Base-by-base conservation (phyloP, 2,329 filamentous ascomycete genomes). In the Colletotrichum orbiculare region DNA sequence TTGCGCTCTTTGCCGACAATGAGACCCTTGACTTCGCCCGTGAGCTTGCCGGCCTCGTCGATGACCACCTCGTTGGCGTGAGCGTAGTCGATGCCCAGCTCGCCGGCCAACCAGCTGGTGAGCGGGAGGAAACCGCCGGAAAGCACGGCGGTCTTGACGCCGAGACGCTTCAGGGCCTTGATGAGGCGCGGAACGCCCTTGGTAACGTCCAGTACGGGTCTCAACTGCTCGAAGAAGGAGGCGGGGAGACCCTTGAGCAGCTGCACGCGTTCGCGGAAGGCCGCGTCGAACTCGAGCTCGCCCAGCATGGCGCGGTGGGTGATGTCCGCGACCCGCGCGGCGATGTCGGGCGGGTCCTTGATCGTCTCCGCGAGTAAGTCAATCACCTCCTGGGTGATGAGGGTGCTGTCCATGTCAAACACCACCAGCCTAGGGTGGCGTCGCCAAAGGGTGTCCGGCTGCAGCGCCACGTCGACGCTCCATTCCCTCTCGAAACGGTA, bases 331-430 rank as follows among this genome's bases (percentile, higher is more conserved):
- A 99, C 95, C 71, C 92, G 83, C 57, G 89, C 89, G 71, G 93
- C 89, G n/a, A 96, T 86, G 56, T 93, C 92, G 2, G 86, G 79
- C 74, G 85, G 81, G 78, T 91, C 81, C 52, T 79, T 83, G 72
- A 97, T 88, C 42, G 91, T 91, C 58, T 91, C 89, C 4, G 96
- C 96, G 61, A 99, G 90, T 72, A 98, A 89, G 77, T 99, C 96
- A 74, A 99, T 98, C 66, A 97, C 94, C 81, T 99, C 96, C 77
- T 99, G 94, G 58, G 95, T 91, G 75, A 99, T 98, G 66, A 99
- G 86, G 0, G 96, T 99, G 77, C 91, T 96, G 81, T 99, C 96
- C 96, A 99, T 99, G 77, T 99, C 96, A 74, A 99, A 99, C 38
- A 97, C 93, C 4, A 95, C 94, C 10, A 98, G 83, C 8, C 95